These are phyloP conservation scores for Ailanthus altissimus DNA, from an alignment of 345 rosid genomes.

Conservation along the genomic window DNA sequence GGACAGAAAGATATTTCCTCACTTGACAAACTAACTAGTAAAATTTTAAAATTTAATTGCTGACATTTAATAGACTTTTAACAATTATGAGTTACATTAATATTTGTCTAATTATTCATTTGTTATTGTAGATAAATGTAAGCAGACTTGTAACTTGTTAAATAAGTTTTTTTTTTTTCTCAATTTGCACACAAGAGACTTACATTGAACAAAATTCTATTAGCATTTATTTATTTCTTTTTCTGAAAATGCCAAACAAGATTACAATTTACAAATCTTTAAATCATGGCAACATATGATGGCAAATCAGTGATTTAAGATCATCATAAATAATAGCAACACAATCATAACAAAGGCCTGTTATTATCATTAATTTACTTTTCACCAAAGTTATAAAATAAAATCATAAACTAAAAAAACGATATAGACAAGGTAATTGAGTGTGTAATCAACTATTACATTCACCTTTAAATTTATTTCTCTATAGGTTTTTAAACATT, in stretches of 20 bases:
- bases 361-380: constrained; percentile 3
- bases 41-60: too few species aligned
- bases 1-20: too few species aligned
- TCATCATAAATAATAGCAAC: background rate
- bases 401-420: background rate
- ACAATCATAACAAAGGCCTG: background rate
- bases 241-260: background rate
- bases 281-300: background rate
- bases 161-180: too few species aligned
- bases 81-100: too few species aligned
- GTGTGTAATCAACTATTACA: background rate
- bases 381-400: background rate
- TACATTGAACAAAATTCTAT: too few species aligned
- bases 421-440: background rate
- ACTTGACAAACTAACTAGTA: too few species aligned
- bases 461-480: background rate
- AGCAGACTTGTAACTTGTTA: too few species aligned
- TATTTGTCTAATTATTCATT: too few species aligned
- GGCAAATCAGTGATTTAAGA: background rate
- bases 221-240: too few species aligned
- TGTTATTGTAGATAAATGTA: too few species aligned
- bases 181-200: background rate
- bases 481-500: too few species aligned
- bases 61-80: too few species aligned
- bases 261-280: background rate